Percentiles rank a stretch among this genome's conserved stretches.
Conservation (phyloP, 495 filamentous ascomycete species). For the Acidomyces sp. region DNA sequence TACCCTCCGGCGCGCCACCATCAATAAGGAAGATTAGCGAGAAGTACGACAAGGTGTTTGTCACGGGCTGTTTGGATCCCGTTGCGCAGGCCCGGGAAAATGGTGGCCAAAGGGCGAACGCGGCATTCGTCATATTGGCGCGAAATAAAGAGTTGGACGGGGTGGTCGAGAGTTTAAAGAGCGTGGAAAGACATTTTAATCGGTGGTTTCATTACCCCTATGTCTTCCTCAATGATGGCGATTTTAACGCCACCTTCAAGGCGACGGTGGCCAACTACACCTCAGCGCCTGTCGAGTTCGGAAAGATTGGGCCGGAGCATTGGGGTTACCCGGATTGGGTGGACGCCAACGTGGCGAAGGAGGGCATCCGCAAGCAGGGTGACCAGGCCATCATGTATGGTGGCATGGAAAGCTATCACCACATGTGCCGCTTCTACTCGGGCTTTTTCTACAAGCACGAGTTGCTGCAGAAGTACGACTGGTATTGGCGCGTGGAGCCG, state of each 20-base stretch:
- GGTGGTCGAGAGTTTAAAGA: slow-evolving; percentile 92
- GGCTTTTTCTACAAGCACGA: slow-evolving; percentile 99
- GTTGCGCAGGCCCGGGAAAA: slow-evolving; percentile 36
- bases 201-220: slow-evolving; percentile 98
- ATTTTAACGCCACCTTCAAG: slow-evolving; percentile 89
- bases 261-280: slow-evolving; percentile 83
- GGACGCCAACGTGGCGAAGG: slow-evolving; percentile 81
- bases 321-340: slow-evolving; percentile 98
- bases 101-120: slow-evolving; percentile 72
- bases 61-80: slow-evolving; percentile 68
- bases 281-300: slow-evolving; percentile 74
- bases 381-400: slow-evolving; percentile 99
- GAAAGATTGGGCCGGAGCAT: slow-evolving; percentile 78
- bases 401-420: slow-evolving; percentile 97
- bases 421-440: slow-evolving; percentile 81
- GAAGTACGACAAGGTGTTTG: slow-evolving; percentile 91
- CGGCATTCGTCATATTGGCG: slow-evolving; percentile 88
- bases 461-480: slow-evolving; percentile 90
- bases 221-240: slow-evolving; percentile 95
- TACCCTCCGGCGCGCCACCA: slow-evolving; percentile 81
- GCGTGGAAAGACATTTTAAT: slow-evolving; percentile 98
- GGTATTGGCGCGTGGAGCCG: slow-evolving; percentile 99
- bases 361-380: slow-evolving; percentile 89
- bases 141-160: slow-evolving; percentile 94
- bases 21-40: slow-evolving; percentile 97